Evolutionary conservation across 495 filamentous ascomycete genomes (phyloP), one percentile per base, ranked within the genome.

Genomic region (Neurospora sp.): DNA sequence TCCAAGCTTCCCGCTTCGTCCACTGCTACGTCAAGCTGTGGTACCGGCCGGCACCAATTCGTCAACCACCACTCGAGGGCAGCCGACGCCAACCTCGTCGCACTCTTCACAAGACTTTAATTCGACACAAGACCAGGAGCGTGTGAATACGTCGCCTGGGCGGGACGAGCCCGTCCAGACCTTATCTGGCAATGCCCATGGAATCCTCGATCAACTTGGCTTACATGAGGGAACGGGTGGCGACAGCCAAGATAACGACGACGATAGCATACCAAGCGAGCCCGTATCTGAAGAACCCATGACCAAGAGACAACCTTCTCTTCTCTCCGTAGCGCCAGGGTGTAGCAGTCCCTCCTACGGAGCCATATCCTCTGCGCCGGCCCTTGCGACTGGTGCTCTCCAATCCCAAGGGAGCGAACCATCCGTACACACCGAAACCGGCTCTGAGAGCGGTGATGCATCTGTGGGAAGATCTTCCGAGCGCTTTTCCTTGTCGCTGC

Each of bases 271-370:
- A 40, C 69, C 69, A 18, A 70, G 46, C 74, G 48, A 75, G 31
- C 71, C 75, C 59, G 46, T 61, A 41, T 66, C 72, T 73, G 61
- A 42, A 74, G 76, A 73, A 68, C 69, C 59, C 76, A 90, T 90
- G 88, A 88, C 86, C 73, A 84, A 84, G 76, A 80, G 82, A 66
- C 86, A 83, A 53, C 84, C 89, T 40, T 79, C 89, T 68, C 81
- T 91, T 72, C 88, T 88, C 74, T 86, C 87, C 71, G 87, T 88
- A 73, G 86, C 88, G 69, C 53, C 22, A 35, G 87, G 87, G 20
- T 84, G 87, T 78, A 83, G 80, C 39, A 86, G 85, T 31, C 86
- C 86, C 37, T 87, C 87, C 18, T 90, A 91, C 76, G 88, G 89
- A 71, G 85, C 87, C 38, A 82, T 88, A 31, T 85, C 84, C 22